Evolutionary conservation across 805 yeast species (phyloP).

Genomic region (Yarrowia divulgata): DNA sequence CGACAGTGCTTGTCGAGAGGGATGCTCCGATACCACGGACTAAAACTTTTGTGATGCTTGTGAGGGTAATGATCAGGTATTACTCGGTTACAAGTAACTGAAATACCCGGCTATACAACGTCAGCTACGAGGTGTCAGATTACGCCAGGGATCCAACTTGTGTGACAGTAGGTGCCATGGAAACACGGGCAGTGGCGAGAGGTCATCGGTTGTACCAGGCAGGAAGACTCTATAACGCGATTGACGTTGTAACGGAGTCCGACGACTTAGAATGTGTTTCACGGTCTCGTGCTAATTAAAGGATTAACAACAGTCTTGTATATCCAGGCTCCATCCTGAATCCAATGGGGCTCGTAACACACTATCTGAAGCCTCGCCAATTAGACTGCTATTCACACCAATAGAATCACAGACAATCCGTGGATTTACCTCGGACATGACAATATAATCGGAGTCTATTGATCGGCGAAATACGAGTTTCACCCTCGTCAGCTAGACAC

Average conservation of each 20-base stretch:
- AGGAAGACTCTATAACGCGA: neutral
- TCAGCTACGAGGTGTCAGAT: slow-evolving; percentile 1
- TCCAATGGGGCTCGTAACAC: neutral
- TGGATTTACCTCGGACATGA: slow-evolving; percentile 13
- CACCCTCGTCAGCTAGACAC: neutral
- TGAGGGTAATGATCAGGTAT: slow-evolving; percentile 2
- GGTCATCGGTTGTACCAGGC: neutral
- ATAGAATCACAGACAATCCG: slow-evolving; percentile 6
- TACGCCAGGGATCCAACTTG: neutral
- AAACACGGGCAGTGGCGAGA: neutral
- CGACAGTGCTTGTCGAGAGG: neutral
- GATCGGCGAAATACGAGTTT: slow-evolving; percentile 33
- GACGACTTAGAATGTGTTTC: too few relatives aligned
- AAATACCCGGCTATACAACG: neutral
- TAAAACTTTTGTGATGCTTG: neutral
- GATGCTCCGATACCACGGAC: neutral
- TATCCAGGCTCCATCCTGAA: too few relatives aligned
- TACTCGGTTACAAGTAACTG: too few relatives aligned
- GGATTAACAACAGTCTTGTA: too few relatives aligned
- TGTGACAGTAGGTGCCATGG: too few relatives aligned
- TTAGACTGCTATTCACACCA: slow-evolving; percentile 5
- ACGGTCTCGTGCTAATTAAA: too few relatives aligned
- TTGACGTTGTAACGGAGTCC: neutral
- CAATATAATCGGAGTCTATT: slow-evolving; percentile 7
- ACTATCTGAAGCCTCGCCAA: neutral